These are phyloP conservation scores for Diospyros kaki DNA, from an alignment of 148 eudicot species.

Conservation along the genomic window DNA sequence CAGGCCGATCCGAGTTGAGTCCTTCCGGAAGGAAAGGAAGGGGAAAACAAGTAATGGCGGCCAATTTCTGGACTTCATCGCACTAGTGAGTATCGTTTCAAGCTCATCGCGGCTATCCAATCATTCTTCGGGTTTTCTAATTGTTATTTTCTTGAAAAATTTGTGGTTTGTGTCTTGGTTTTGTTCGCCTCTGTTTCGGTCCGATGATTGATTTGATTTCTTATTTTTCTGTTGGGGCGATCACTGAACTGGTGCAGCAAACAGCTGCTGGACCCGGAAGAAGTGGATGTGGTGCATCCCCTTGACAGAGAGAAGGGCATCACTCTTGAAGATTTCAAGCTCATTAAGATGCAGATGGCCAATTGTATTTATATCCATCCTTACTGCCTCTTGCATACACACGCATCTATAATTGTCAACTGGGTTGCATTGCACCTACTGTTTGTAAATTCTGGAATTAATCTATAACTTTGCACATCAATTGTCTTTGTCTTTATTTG, in stretches of 20 bases:
- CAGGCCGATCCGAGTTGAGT: background rate
- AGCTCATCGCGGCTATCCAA: background rate
- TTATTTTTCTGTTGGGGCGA: background rate
- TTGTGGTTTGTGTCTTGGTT: no score
- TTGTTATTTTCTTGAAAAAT: background rate
- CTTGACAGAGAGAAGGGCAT: slow-evolving; percentile 79
- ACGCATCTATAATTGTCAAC: background rate
- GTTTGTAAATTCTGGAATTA: no score
- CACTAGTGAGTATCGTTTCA: slow-evolving; percentile 52
- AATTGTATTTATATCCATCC: slow-evolving; percentile 42
- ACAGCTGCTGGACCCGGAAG: slow-evolving; percentile 71
- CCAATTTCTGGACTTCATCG: slow-evolving; percentile 98
- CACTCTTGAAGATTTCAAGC: slow-evolving; percentile 85
- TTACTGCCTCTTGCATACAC: background rate
- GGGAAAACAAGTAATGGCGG: slow-evolving; percentile 50
- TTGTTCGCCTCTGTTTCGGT: background rate
- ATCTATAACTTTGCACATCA: no score
- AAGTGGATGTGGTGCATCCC: slow-evolving; percentile 76
- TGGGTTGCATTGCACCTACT: no score
- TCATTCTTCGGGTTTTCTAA: background rate
- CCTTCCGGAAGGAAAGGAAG: background rate
- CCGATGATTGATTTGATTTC: background rate
- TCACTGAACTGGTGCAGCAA: slow-evolving; percentile 42
- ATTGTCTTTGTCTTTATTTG: no score
- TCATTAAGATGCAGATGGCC: slow-evolving; percentile 86